These are phyloP conservation scores for Rhodomyrtus psidioides DNA, from an alignment of 441 rosid genomes.

Conservation along the genomic window DNA sequence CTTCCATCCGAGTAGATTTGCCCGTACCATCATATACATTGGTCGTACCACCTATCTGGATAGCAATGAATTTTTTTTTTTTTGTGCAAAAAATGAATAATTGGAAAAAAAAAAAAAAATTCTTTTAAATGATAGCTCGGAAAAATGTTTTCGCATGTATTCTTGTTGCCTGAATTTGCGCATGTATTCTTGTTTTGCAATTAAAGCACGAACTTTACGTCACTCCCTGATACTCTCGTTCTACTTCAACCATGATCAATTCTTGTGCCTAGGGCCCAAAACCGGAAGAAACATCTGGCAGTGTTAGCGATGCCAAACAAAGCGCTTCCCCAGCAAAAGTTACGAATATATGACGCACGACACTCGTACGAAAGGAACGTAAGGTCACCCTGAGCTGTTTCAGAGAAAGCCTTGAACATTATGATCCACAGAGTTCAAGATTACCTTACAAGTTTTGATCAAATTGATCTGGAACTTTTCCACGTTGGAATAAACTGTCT, in stretches of 20 bases:
- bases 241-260: background rate
- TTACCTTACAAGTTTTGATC: background rate
- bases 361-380: too few species aligned
- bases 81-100: too few species aligned
- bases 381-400: background rate
- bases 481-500: background rate
- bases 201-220: background rate
- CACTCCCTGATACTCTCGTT: background rate
- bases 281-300: constrained; percentile 52
- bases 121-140: too few species aligned
- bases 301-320: constrained; percentile 36
- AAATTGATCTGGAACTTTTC: background rate
- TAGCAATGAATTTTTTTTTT: background rate
- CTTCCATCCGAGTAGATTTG: background rate
- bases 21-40: background rate
- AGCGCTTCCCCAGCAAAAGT: constrained; percentile 27
- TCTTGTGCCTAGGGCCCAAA: constrained; percentile 34
- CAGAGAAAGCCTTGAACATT: background rate
- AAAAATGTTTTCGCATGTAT: background rate
- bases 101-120: too few species aligned
- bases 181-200: background rate
- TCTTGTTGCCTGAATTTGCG: background rate
- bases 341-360: too few species aligned
- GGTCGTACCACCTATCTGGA: background rate
- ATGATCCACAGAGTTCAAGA: background rate